A percentile compares a stretch with the other conserved stretches of the same genome.
Evolutionary conservation across 2,329 filamentous ascomycete species (phyloP).

Genomic region (Botrytis medusae): DNA sequence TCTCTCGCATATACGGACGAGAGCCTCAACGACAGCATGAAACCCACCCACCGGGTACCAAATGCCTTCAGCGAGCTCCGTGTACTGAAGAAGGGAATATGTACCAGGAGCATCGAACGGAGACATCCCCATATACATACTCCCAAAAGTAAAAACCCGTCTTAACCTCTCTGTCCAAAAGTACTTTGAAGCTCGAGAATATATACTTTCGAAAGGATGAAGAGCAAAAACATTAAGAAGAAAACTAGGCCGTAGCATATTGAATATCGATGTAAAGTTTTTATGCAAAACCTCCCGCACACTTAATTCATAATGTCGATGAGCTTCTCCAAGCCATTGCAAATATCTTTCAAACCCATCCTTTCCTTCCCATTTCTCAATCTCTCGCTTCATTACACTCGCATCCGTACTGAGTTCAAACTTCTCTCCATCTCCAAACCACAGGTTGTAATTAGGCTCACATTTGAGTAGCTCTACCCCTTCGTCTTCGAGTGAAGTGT

Average conservation of each 20-base stretch:
- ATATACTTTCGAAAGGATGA: conserved; percentile 72
- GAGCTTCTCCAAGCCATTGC: conserved; percentile 63
- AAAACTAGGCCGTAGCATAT: conserved; percentile 59
- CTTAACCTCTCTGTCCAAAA: conserved; percentile 69
- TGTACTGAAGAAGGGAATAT: conserved; percentile 72
- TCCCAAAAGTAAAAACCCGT: conserved; percentile 73
- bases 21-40: conserved; percentile 61
- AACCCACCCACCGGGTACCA: conserved; percentile 75
- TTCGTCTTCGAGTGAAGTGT: conserved; percentile 62
- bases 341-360: conserved; percentile 71
- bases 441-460: conserved; percentile 73
- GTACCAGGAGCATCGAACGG: conserved; percentile 75
- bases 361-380: conserved; percentile 72
- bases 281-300: conserved; percentile 63
- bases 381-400: conserved; percentile 66
- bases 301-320: conserved; percentile 68
- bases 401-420: conserved; percentile 68
- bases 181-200: conserved; percentile 62
- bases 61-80: conserved; percentile 73
- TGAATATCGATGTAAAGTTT: conserved; percentile 63
- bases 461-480: conserved; percentile 70
- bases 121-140: conserved; percentile 82
- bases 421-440: conserved; percentile 65
- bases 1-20: conserved; percentile 62
- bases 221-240: conserved; percentile 57